Conservation (phyloP, 2,329 filamentous ascomycete genomes). For the Cladosporium sp. region DNA sequence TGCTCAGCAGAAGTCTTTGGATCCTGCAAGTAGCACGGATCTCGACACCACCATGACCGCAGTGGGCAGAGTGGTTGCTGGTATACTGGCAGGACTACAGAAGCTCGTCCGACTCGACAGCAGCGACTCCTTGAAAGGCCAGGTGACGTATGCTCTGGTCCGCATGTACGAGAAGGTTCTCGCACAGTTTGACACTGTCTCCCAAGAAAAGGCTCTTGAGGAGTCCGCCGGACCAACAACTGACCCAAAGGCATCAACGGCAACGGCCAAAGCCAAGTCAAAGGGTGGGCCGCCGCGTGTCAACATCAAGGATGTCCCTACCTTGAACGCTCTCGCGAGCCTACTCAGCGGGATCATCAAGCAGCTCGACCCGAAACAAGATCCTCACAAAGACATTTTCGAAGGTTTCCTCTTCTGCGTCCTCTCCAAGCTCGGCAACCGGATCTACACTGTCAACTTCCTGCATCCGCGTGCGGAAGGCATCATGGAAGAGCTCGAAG, state of each 20-base stretch:
- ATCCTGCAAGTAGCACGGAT: slow-evolving; percentile 11
- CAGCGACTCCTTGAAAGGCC: slow-evolving; percentile 25
- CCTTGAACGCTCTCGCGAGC: slow-evolving; percentile 34
- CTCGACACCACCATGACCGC: slow-evolving; percentile 29
- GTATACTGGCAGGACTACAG: slow-evolving; percentile 30
- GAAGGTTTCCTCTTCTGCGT: slow-evolving; percentile 48
- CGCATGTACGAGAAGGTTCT: slow-evolving; percentile 44
- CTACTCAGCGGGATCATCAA: slow-evolving; percentile 42
- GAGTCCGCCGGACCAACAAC: background rate
- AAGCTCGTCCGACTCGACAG: slow-evolving; percentile 26
- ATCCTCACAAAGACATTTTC: slow-evolving; percentile 44
- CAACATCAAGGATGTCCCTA: slow-evolving; percentile 28
- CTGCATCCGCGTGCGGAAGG: slow-evolving; percentile 30
- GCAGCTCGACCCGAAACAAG: slow-evolving; percentile 40
- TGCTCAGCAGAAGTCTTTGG: background rate
- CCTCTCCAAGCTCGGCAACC: slow-evolving; percentile 43
- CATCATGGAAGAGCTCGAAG: slow-evolving; percentile 2
- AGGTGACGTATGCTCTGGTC: slow-evolving; percentile 35
- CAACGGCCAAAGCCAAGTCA: slow-evolving; percentile 24
- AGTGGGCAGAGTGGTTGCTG: slow-evolving; percentile 27
- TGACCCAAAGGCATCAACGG: background rate
- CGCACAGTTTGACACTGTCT: slow-evolving; percentile 31
- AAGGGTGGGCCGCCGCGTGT: slow-evolving; percentile 24
- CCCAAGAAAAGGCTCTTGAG: background rate
- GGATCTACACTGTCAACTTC: slow-evolving; percentile 45